These are phyloP conservation scores for Pseudotsuga menziesii DNA, from an alignment of 75 land plant genomes.

Conservation along the genomic window DNA sequence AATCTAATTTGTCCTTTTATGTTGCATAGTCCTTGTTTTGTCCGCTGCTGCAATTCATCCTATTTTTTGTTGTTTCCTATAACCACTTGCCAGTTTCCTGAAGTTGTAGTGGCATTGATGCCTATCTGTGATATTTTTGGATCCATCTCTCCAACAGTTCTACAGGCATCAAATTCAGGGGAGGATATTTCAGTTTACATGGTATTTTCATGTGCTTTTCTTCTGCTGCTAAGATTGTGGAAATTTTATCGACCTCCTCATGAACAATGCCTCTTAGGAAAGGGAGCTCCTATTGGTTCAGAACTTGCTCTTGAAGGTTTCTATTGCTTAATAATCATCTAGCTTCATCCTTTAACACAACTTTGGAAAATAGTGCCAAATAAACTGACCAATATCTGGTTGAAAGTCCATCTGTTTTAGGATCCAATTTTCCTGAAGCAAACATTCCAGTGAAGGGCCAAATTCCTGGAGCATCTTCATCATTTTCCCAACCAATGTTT, in stretches of 20 bases:
- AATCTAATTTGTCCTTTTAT: background rate
- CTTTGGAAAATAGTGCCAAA: slow-evolving; percentile 5
- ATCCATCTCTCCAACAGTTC: slow-evolving; percentile 35
- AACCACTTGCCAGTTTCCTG: slow-evolving; percentile 38
- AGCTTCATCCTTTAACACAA: slow-evolving; percentile 14
- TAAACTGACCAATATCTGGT: slow-evolving; percentile 12
- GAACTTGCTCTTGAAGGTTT: slow-evolving; percentile 53
- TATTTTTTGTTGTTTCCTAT: background rate
- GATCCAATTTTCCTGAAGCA: slow-evolving; percentile 12
- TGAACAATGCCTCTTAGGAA: slow-evolving; percentile 32
- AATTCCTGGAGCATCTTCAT: background rate
- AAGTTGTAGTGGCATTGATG: slow-evolving; percentile 60
- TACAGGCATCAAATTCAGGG: slow-evolving; percentile 11
- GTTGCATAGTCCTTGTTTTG: background rate
- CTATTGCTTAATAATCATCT: slow-evolving; percentile 35
- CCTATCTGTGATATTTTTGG: slow-evolving; percentile 76
- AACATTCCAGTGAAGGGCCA: background rate
- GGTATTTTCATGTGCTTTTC: slow-evolving; percentile 64
- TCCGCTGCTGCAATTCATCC: background rate
- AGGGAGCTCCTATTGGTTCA: slow-evolving; percentile 18
- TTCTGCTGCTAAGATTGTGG: slow-evolving; percentile 62
- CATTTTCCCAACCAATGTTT: slow-evolving; percentile 30
- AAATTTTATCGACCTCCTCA: slow-evolving; percentile 63
- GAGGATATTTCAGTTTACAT: slow-evolving; percentile 41
- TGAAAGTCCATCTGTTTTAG: slow-evolving; percentile 18